These are phyloP conservation scores for Arthrobotrys megalospora DNA, from an alignment of 2,329 filamentous ascomycete species.

Conservation along the genomic window DNA sequence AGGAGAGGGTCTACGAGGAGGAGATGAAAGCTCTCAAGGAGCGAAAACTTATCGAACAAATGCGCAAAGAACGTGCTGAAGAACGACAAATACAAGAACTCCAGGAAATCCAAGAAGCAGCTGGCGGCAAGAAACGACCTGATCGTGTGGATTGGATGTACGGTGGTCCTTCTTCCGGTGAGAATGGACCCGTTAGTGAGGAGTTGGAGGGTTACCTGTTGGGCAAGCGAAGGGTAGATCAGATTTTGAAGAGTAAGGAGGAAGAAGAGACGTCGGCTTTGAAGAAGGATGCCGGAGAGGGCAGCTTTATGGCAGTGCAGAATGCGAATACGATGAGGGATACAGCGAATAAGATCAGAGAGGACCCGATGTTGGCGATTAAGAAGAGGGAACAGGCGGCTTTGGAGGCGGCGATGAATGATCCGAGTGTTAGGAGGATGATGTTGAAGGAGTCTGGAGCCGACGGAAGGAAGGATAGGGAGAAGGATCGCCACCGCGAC, in stretches of 20 bases:
- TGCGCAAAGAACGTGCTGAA: constrained; percentile 92
- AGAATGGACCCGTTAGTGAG: constrained; percentile 80
- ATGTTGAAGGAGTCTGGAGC: constrained; percentile 73
- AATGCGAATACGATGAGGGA: constrained; percentile 83
- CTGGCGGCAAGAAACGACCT: constrained; percentile 83
- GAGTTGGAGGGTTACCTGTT: constrained; percentile 95
- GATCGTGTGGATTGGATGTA: constrained; percentile 99
- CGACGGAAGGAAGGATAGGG: constrained; percentile 65
- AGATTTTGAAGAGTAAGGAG: constrained; percentile 84
- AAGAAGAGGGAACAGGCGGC: constrained; percentile 90
- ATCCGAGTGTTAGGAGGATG: constrained; percentile 78
- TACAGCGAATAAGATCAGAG: constrained; percentile 85
- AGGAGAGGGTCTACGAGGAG: constrained; percentile 89
- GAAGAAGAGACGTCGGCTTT: constrained; percentile 76
- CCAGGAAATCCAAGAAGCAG: constrained; percentile 87
- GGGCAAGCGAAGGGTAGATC: constrained; percentile 92
- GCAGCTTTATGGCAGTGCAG: constrained; percentile 75
- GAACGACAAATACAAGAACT: constrained; percentile 94
- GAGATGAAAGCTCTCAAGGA: constrained; percentile 94
- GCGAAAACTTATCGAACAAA: constrained; percentile 91
- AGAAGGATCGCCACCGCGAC: constrained; percentile 66
- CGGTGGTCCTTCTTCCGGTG: constrained; percentile 83
- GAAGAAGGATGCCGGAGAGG: constrained; percentile 79
- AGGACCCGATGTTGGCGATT: constrained; percentile 92
- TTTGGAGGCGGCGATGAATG: constrained; percentile 84